Evolutionary conservation across 2,329 filamentous ascomycete species (phyloP).

Genomic region (Clarireedia hainanense): DNA sequence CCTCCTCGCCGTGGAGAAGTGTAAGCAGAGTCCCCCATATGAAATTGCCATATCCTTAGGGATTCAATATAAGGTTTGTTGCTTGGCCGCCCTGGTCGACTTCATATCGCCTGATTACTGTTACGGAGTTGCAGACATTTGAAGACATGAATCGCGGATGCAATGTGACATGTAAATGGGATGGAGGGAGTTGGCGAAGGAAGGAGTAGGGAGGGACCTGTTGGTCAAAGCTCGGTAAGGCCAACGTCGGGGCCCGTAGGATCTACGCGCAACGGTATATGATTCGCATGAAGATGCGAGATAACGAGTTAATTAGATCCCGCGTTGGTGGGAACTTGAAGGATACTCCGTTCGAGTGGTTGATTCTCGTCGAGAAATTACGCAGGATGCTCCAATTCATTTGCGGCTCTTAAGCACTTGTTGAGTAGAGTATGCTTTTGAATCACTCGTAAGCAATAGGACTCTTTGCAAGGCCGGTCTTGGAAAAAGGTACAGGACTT

Average conservation of each 20-base stretch:
- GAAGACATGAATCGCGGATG: background rate
- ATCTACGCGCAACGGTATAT: background rate
- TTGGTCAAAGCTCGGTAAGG: conserved; percentile 1
- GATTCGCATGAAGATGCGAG: background rate
- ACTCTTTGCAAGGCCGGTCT: background rate
- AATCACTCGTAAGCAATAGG: too few species aligned
- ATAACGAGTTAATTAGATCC: background rate
- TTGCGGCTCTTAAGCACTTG: too few species aligned
- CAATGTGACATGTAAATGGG: background rate
- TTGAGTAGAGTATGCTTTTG: too few species aligned
- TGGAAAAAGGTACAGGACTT: background rate
- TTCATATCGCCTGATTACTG: background rate
- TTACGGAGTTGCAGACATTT: too few species aligned
- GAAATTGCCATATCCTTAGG: background rate
- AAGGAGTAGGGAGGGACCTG: background rate
- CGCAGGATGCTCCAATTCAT: too few species aligned
- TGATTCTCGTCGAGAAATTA: too few species aligned
- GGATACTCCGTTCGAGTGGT: too few species aligned
- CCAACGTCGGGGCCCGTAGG: background rate
- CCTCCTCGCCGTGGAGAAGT: background rate
- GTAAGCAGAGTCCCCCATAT: background rate
- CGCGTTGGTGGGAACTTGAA: background rate
- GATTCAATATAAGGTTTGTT: background rate
- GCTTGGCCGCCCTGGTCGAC: background rate
- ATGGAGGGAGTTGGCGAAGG: background rate